Base-by-base conservation (phyloP, 805 yeast genomes). In the Kodamaea laetipori region DNA sequence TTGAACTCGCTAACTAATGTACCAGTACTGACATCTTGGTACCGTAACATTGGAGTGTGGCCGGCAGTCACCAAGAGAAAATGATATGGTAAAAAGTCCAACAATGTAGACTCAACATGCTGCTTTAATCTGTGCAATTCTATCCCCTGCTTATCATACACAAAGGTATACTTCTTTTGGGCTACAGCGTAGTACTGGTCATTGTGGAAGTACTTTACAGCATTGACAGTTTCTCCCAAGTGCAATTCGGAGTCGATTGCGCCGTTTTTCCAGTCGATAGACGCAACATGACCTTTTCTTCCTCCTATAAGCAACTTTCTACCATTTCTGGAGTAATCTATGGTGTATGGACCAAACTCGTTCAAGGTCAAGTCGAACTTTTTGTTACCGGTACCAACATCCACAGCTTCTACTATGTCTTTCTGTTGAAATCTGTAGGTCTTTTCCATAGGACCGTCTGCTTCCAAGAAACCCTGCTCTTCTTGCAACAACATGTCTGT, bases 121-220 rank as follows among this genome's bases (percentile, higher is more conserved):
- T 87, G 94, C 56, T 86, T 86, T 65, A 94, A 73, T 57, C 95
- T 80, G 66, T 94, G 99, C 47, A 94, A 68, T 73, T 94, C 99
- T 42, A 84, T 76, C 21, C 99, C 99, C 49, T 83, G 80, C 52
- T 84, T 83, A 64, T 94, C 97, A 63, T 94, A 94, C 27, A 94
- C 86, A 61, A 84, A 94, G 0, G 94, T 86, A 64, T 92, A 88
- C 63, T 89, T 90, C 67, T 90, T 90, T 67, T 94, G 99, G 1
- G 99, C 98, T 12, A 84, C 96, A 0, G 99, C 99, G 69, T 88
- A 90, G 64, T 73, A 90, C 64, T 90, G 97, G 59, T 90, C 95
- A 58, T 85, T 90, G 57, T 92, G 97, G 49, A 94, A 71, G 66
- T 86, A 90, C 57, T 90, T 86, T 18, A 90, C 97, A 2, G 90